phyloP scores from a whole-genome alignment of 306 rosid genomes.

The Casuarina glauca region DNA sequence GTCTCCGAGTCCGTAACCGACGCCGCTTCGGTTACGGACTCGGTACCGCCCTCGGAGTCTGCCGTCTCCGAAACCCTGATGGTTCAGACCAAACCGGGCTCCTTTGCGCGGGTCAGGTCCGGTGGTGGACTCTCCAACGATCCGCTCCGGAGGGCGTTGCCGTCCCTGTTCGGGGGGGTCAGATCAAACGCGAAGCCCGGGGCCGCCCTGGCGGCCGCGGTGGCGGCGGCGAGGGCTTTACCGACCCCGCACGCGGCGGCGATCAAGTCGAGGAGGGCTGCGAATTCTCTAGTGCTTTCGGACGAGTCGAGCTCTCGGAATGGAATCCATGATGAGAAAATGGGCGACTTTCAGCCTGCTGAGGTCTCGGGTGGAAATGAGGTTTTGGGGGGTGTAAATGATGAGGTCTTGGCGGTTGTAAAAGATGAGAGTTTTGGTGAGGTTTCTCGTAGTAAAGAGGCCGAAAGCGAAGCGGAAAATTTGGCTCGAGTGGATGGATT shows the following conservation, averaged over 20 bases:
- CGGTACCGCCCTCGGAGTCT: slow-evolving; percentile 22
- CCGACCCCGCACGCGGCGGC: slow-evolving; percentile 89
- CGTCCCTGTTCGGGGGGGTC: slow-evolving; percentile 65
- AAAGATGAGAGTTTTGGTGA: slow-evolving; percentile 31
- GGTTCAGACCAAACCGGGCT: slow-evolving; percentile 34
- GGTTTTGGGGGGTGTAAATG: slow-evolving; percentile 26
- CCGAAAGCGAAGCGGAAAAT: slow-evolving; percentile 32
- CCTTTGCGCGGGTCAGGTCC: slow-evolving; percentile 40
- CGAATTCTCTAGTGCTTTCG: slow-evolving; percentile 10
- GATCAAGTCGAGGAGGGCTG: slow-evolving; percentile 68
- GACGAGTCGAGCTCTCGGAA: slow-evolving; percentile 35
- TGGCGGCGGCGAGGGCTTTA: slow-evolving; percentile 83
- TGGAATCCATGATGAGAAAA: slow-evolving; percentile 25
- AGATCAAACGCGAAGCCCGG: slow-evolving; percentile 87
- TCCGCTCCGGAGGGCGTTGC: slow-evolving; percentile 49
- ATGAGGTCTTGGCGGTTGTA: slow-evolving; percentile 9
- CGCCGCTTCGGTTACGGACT: slow-evolving; percentile 17
- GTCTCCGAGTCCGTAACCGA: slow-evolving; percentile 14
- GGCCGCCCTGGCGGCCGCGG: slow-evolving; percentile 90
- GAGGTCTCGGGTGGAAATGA: slow-evolving; percentile 29
- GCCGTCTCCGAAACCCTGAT: slow-evolving; percentile 7
- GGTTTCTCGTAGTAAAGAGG: slow-evolving; percentile 14
- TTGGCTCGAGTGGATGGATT: slow-evolving; percentile 28
- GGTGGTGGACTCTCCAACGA: slow-evolving; percentile 44
- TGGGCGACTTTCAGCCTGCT: slow-evolving; percentile 20